A percentile compares a stretch with the other conserved stretches of the same genome.
phyloP scores from a whole-genome alignment of 441 rosid species.

The Oxalis stricta region DNA sequence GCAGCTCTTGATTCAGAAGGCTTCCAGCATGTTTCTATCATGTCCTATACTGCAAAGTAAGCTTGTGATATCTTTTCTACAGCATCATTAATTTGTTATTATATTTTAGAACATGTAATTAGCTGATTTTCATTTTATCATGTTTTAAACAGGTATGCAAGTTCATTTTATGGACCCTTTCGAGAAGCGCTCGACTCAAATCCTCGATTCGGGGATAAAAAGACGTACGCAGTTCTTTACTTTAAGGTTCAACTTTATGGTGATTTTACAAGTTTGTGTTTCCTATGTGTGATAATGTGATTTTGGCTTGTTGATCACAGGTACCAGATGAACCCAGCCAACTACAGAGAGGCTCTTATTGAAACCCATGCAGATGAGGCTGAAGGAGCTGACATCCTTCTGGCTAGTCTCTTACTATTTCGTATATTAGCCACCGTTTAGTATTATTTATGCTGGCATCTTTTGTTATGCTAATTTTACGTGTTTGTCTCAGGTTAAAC shows the following conservation, averaged over 20 bases:
- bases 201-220: conserved; percentile 93
- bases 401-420: conserved; percentile 31
- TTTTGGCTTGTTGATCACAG: conserved; percentile 24
- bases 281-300: conserved; percentile 7
- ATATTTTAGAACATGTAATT: neutral
- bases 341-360: conserved; percentile 78
- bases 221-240: conserved; percentile 40
- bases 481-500: conserved; percentile 59
- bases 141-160: conserved; percentile 55
- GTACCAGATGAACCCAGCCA: conserved; percentile 98
- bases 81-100: neutral
- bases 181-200: conserved; percentile 89
- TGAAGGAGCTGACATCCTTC: conserved; percentile 96
- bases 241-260: neutral
- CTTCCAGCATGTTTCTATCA: conserved; percentile 82
- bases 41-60: conserved; percentile 98
- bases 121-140: too few species aligned
- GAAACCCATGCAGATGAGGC: conserved; percentile 84
- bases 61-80: neutral
- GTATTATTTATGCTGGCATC: neutral
- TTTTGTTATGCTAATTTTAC: conserved; percentile 8
- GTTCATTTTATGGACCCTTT: conserved; percentile 94
- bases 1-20: conserved; percentile 92
- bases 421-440: conserved; percentile 1
- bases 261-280: conserved; percentile 1